Conservation (phyloP, 129 eudicot genomes). For the Centaurea solstitialis region DNA sequence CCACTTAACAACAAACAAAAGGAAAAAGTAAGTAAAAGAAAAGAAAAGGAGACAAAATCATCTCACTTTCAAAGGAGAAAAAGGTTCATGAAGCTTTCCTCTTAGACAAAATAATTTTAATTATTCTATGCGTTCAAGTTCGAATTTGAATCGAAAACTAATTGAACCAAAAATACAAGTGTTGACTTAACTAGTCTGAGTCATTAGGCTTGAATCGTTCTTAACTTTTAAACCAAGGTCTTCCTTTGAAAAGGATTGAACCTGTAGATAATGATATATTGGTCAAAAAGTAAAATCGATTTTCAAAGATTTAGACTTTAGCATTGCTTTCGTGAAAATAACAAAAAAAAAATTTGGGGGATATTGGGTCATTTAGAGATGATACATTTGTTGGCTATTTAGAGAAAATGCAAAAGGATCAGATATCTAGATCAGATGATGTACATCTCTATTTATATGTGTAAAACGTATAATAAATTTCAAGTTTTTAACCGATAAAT, state of each 20-base stretch:
- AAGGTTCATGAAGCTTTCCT: constrained; percentile 24
- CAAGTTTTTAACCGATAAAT: no score
- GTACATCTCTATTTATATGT: no score
- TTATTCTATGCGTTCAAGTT: neutral
- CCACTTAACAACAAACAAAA: neutral
- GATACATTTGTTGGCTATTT: neutral
- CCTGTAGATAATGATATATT: neutral
- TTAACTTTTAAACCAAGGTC: neutral
- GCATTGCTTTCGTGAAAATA: neutral
- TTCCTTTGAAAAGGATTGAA: neutral
- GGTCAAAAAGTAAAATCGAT: neutral
- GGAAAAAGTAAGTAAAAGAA: constrained; percentile 3
- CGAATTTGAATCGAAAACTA: neutral
- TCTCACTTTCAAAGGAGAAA: constrained; percentile 23
- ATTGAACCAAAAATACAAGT: neutral
- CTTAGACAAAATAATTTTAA: neutral
- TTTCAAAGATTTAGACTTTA: neutral
- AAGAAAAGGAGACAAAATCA: constrained; percentile 25
- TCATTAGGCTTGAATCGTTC: neutral
- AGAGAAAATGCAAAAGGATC: no score
- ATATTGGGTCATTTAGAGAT: neutral
- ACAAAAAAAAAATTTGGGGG: neutral
- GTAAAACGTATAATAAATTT: no score
- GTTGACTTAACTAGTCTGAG: neutral
- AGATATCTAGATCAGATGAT: no score